phyloP scores from a whole-genome alignment of 768 basidiomycete genomes.

The Auriscalpium microsporum region DNA sequence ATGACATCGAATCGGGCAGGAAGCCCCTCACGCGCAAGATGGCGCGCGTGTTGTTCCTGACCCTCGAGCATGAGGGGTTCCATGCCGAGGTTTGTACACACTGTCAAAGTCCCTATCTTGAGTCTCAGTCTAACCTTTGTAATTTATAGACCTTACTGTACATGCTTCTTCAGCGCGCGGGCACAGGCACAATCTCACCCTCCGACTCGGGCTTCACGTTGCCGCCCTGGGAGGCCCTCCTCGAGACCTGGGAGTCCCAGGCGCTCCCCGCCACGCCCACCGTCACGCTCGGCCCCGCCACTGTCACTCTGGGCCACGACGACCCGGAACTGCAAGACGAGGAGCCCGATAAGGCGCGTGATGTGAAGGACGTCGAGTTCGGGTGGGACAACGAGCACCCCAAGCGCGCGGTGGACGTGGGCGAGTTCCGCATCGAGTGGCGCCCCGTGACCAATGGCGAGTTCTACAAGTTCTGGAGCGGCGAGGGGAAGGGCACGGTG shows the following conservation, averaged over 20 bases:
- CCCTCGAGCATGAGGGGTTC: conserved; percentile 82
- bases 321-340: conserved; percentile 70
- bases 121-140: not conserved
- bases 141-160: conserved; percentile 68
- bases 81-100: conserved; percentile 58
- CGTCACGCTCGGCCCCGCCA: conserved; percentile 50
- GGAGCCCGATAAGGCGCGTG: conserved; percentile 21
- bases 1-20: conserved; percentile 49
- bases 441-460: conserved; percentile 86
- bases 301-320: conserved; percentile 68
- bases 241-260: conserved; percentile 38
- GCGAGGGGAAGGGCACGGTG: conserved; percentile 35
- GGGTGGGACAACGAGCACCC: conserved; percentile 97
- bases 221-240: conserved; percentile 64
- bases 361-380: conserved; percentile 53
- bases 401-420: conserved; percentile 47
- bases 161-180: conserved; percentile 83
- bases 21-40: conserved; percentile 50
- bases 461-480: conserved; percentile 59
- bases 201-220: conserved; percentile 59
- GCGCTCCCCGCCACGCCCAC: conserved; percentile 36
- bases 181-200: conserved; percentile 73
- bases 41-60: conserved; percentile 82
- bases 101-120: not conserved
- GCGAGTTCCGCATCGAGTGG: conserved; percentile 70